Conservation (phyloP, 106 monocot species). For the Dendrobium chrysotoxum region DNA sequence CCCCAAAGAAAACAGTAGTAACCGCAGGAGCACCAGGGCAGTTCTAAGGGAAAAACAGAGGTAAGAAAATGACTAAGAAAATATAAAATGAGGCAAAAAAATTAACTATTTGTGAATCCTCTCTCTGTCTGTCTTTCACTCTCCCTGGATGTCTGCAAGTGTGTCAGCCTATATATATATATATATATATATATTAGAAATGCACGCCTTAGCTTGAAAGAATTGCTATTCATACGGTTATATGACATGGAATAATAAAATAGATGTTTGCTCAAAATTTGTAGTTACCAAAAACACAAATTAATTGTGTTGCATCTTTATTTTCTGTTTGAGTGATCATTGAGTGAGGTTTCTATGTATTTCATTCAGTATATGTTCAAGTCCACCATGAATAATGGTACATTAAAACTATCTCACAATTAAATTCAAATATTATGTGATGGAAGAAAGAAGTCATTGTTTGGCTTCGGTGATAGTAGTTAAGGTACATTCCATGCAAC, state of each 20-base stretch:
- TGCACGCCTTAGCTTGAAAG: background rate
- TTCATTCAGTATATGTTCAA: background rate
- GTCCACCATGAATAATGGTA: background rate
- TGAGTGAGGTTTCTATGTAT: background rate
- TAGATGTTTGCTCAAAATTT: background rate
- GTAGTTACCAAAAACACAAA: background rate
- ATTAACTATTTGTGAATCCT: background rate
- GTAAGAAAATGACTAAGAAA: background rate
- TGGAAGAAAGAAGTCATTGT: background rate
- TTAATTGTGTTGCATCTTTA: background rate
- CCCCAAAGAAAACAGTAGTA: conserved; percentile 87
- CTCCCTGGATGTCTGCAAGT: background rate
- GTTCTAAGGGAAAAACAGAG: conserved; percentile 12
- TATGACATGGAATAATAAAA: background rate
- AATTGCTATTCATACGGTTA: background rate
- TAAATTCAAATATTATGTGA: background rate
- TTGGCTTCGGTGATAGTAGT: background rate
- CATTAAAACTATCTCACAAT: background rate
- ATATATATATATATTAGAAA: no score
- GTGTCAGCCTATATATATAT: no score
- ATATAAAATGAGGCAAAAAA: background rate
- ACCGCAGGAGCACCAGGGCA: conserved; percentile 41
- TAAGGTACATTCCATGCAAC: no score
- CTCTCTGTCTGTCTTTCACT: background rate
- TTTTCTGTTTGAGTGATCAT: background rate